Conservation (phyloP, 169 alveolate species). For the Theileria equi region DNA sequence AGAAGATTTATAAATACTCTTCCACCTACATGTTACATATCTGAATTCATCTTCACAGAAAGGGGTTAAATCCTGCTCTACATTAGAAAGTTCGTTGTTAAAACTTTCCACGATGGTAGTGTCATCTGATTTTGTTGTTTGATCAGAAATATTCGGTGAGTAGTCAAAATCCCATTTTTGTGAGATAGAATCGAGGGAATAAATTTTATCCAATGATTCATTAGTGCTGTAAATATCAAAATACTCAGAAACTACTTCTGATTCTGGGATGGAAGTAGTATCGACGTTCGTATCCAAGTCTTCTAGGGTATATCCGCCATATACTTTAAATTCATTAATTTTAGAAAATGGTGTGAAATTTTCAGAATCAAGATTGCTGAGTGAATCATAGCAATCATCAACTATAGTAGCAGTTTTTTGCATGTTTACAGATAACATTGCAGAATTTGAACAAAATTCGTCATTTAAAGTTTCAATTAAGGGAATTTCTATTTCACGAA, state of each 20-base stretch:
- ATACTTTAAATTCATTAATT: not conserved
- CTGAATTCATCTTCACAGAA: conserved; percentile 30
- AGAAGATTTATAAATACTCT: not conserved
- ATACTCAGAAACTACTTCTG: conserved; percentile 28
- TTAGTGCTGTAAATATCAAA: conserved; percentile 13
- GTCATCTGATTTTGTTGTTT: not conserved
- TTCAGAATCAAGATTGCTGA: not conserved
- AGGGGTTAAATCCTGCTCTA: too few species aligned
- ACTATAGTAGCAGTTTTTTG: not conserved
- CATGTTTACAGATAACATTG: not conserved
- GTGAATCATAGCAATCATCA: not conserved
- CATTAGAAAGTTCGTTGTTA: too few species aligned
- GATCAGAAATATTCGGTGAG: not conserved
- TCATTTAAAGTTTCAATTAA: too few species aligned
- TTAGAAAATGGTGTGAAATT: conserved; percentile 4
- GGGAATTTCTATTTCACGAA: too few species aligned
- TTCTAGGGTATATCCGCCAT: conserved; percentile 11
- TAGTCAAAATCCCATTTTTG: conserved; percentile 6
- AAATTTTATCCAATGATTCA: conserved; percentile 13
- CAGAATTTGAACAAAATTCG: too few species aligned
- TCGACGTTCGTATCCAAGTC: conserved; percentile 43
- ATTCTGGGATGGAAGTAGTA: conserved; percentile 30
- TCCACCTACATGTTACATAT: conserved; percentile 10
- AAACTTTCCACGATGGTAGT: conserved; percentile 9
- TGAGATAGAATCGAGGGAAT: not conserved